These are phyloP conservation scores for Nicotiana undulata DNA, from an alignment of 257 asterid species.

Conservation along the genomic window DNA sequence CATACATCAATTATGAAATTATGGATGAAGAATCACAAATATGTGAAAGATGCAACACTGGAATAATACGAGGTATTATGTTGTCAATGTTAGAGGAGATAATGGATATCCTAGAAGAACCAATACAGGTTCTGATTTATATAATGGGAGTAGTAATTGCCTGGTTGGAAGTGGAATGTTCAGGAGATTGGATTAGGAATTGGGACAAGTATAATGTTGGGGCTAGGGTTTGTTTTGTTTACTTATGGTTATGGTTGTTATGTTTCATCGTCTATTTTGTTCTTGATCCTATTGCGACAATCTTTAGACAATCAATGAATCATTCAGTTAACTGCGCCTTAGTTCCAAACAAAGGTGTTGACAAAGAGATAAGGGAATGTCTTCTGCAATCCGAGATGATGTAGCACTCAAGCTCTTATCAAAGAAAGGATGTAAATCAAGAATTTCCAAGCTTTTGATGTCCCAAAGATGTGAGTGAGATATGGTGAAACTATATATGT, in stretches of 20 bases:
- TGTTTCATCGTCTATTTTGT: background rate
- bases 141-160: background rate
- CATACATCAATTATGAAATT: background rate
- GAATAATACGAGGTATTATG: background rate
- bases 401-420: no score
- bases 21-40: background rate
- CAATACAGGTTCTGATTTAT: background rate
- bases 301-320: background rate
- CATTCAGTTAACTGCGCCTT: background rate
- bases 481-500: background rate
- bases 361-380: background rate
- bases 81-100: background rate
- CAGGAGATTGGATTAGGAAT: background rate
- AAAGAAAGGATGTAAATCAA: no score
- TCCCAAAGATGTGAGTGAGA: background rate
- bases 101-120: background rate
- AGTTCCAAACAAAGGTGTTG: background rate
- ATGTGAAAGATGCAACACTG: background rate
- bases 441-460: background rate
- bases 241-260: background rate
- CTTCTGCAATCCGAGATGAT: background rate
- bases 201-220: background rate
- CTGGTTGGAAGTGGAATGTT: background rate
- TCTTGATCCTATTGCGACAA: background rate
- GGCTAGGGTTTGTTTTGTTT: background rate